Evolutionary conservation across 345 rosid genomes (phyloP).

Genomic region (Hibiscus trionum): DNA sequence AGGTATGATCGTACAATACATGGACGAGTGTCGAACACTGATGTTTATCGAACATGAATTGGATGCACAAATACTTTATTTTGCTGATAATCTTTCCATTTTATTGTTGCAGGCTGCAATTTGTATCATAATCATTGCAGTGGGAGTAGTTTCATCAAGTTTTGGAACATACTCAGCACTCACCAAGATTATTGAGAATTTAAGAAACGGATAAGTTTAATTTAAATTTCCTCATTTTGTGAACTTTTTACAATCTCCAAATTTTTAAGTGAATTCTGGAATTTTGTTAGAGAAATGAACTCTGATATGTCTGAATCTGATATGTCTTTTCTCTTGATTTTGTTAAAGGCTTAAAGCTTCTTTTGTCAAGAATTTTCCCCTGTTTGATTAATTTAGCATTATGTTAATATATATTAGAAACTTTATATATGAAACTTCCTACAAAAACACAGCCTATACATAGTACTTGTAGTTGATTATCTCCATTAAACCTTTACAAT

Average conservation of each 20-base stretch:
- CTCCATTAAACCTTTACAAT: neutral
- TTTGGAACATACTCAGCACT: constrained; percentile 69
- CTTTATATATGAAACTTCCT: neutral
- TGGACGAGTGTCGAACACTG: neutral
- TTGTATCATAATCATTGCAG: constrained; percentile 48
- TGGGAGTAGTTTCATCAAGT: constrained; percentile 52
- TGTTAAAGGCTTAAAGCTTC: no score
- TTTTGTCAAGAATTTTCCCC: no score
- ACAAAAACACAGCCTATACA: neutral
- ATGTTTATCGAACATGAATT: neutral
- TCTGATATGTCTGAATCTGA: no score
- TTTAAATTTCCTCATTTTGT: neutral
- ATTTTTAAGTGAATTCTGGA: neutral
- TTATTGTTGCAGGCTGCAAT: constrained; percentile 29
- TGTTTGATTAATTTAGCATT: neutral
- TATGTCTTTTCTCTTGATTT: no score
- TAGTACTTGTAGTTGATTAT: neutral
- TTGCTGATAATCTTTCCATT: neutral
- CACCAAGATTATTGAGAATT: constrained; percentile 46
- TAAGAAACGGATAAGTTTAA: constrained; percentile 17
- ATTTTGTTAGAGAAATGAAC: neutral
- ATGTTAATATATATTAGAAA: no score
- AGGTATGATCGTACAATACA: constrained; percentile 33
- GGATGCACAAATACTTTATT: no score
- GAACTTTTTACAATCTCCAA: neutral